Evolutionary conservation across 805 yeast species (phyloP).

Genomic region (Peterozyma xylosa): DNA sequence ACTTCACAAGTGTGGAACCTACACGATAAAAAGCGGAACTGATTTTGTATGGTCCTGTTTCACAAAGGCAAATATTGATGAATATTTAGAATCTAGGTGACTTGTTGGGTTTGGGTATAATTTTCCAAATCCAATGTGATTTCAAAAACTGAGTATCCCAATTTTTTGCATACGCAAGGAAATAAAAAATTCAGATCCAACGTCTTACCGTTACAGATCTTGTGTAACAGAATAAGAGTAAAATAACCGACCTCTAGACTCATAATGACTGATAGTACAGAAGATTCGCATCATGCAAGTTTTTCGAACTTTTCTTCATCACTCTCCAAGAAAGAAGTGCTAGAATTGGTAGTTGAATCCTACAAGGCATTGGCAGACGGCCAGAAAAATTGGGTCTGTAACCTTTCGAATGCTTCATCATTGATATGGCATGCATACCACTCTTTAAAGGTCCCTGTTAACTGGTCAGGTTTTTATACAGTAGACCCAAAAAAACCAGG

Average conservation of each 20-base stretch:
- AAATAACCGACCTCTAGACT: neutral
- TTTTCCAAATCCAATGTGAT: too few species aligned
- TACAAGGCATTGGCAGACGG: constrained; percentile 58
- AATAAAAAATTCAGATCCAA: too few species aligned
- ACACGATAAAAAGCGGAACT: too few species aligned
- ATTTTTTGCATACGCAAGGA: too few species aligned
- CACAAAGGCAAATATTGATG: too few species aligned
- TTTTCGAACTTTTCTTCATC: constrained; percentile 43
- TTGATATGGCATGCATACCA: constrained; percentile 84
- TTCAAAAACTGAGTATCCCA: too few species aligned
- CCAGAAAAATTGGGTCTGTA: constrained; percentile 81
- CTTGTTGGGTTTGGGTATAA: too few species aligned
- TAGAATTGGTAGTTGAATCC: constrained; percentile 50
- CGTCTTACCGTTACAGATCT: too few species aligned
- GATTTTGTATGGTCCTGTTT: too few species aligned
- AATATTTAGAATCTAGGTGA: too few species aligned
- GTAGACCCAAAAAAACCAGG: constrained; percentile 26
- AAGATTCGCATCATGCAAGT: constrained; percentile 60
- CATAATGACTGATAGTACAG: constrained; percentile 9
- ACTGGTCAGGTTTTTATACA: constrained; percentile 94
- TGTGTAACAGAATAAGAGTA: too few species aligned
- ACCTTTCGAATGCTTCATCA: constrained; percentile 80
- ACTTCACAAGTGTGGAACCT: too few species aligned
- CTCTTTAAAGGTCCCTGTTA: constrained; percentile 47
- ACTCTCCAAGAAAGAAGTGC: constrained; percentile 38